Evolutionary conservation across 106 monocot genomes (phyloP), one percentile per base, ranked within the genome.

Genomic region (Platanthera guangdongensis): DNA sequence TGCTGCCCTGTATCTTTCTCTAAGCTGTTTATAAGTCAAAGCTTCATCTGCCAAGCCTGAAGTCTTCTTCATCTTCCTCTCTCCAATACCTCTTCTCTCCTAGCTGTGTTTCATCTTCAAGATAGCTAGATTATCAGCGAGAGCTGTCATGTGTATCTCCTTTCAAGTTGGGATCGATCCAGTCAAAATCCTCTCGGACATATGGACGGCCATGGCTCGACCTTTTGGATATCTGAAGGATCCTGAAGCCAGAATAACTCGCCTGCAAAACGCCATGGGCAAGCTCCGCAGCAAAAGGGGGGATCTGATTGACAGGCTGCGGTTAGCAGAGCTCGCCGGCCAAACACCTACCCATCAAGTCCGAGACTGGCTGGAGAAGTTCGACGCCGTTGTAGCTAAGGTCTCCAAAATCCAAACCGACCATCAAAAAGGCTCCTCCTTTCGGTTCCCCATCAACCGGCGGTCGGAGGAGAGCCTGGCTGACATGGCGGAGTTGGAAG

Each of bases 1-100:
- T 39, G 39, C 39, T 39, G 39, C 39, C 3, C 1, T 39, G 39
- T 39, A 25, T 25, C 25, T 25, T 25, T 25, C 11, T 81, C 50
- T 1, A 81, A 65, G 75, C 65, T 47, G 4, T 47, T 65, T 39
- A 75, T 47, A 65, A 75, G 75, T 19, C 47, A 57, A 16, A 75
- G 4, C 28, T 71, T 25, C 28, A 51, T 11, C 30, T n/a, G 19
- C 16, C 4, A 49, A 76, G 54, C 11, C 19, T n/a, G 11, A 9
- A 39, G 39, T 39, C 39, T 39, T 39, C 39, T 12, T 8, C 18
- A 8, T 39, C 39, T 1, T 39, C 39, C 39, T 39, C 1, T 3
- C 39, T 39, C 39, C 39, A 0, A 3, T 39, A 39, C 39, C 2
- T 39, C 39, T 39, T 1, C 0, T 3, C 39, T 3, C 1, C 39